Base-by-base conservation (phyloP, 164 flowering plant species). In the Umbellularia californica region DNA sequence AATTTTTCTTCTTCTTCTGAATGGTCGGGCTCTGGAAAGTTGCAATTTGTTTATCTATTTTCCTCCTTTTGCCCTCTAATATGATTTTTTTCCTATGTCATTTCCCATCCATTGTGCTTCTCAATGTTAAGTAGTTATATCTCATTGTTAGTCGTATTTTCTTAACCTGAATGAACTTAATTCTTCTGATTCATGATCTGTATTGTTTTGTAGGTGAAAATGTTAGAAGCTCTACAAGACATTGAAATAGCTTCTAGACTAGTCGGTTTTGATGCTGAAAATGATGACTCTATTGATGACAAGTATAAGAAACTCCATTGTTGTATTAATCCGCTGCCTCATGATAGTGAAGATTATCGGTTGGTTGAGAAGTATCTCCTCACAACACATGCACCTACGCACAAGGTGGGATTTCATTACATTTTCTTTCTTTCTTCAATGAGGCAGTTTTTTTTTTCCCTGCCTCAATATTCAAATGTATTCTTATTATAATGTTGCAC, bases 231-330 rank as follows among this genome's bases (percentile, higher is more conserved):
- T 63, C 92, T 93, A 50, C 97, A 91, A 78, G 97, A 95, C 74
- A 95, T 95, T 83, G 99, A 95, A 84, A 91, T 93, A 73, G 99
- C 99, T 83, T 92, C 97, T 19, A 87, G 86, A 82, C 81, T 96
- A 72, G 95, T 96, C 62, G 99, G 97, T 55, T 94, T 95, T 83
- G 97, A 91, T 87, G 85, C 5, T 66, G 92, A 92, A 70, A 79
- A 58, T 80, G 88, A 85, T 75, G 97, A 88, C 55, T 83, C 99
- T 51, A 82, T 96, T 70, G 98, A 94, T 83, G 95, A 87, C 2
- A 96, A 94, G 76, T 94, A 94, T 81, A 82, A 80, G 79, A 96
- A 91, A 84, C 95, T 96, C 64, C 75, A 35, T 2, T 93, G 94
- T 84, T 79, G 75, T 25, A 90, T 91, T 71, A 27, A 75, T 81